Evolutionary conservation across 768 basidiomycete species (phyloP).

Genomic region (Phaeotremella fagi): DNA sequence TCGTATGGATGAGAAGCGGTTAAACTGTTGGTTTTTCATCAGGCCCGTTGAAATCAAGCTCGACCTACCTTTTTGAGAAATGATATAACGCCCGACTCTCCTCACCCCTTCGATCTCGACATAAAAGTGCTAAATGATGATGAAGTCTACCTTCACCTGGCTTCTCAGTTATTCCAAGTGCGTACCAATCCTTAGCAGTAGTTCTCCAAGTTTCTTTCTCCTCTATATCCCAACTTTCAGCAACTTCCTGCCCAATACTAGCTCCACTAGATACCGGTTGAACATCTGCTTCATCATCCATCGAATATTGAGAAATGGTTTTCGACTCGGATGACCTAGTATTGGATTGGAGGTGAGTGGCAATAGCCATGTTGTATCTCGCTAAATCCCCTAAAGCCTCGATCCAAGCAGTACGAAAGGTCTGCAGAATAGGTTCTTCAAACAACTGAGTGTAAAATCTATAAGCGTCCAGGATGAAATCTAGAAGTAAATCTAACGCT

Average conservation of each 20-base stretch:
- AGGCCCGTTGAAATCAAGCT: background rate
- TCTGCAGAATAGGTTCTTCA: constrained; percentile 67
- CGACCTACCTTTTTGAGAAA: constrained; percentile 79
- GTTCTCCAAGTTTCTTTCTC: constrained; percentile 82
- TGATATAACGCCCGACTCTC: constrained; percentile 85
- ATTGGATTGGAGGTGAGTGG: constrained; percentile 71
- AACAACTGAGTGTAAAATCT: constrained; percentile 84
- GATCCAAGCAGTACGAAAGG: constrained; percentile 80
- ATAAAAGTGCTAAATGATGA: constrained; percentile 84
- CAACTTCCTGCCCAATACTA: constrained; percentile 79
- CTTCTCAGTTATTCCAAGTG: constrained; percentile 73
- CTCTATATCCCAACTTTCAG: constrained; percentile 71
- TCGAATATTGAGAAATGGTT: constrained; percentile 23
- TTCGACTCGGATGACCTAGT: constrained; percentile 19
- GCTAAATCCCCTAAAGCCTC: constrained; percentile 96
- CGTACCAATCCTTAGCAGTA: constrained; percentile 91
- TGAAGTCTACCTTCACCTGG: constrained; percentile 94
- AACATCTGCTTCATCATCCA: constrained; percentile 57
- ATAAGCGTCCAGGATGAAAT: constrained; percentile 93
- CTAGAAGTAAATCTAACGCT: constrained; percentile 77
- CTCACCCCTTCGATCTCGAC: constrained; percentile 73
- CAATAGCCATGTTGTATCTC: constrained; percentile 90
- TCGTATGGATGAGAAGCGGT: constrained; percentile 83
- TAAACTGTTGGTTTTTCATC: constrained; percentile 58
- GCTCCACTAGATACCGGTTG: constrained; percentile 29